Evolutionary conservation across 176 grass and related monocot species (phyloP).

Genomic region (Phragmites australis): DNA sequence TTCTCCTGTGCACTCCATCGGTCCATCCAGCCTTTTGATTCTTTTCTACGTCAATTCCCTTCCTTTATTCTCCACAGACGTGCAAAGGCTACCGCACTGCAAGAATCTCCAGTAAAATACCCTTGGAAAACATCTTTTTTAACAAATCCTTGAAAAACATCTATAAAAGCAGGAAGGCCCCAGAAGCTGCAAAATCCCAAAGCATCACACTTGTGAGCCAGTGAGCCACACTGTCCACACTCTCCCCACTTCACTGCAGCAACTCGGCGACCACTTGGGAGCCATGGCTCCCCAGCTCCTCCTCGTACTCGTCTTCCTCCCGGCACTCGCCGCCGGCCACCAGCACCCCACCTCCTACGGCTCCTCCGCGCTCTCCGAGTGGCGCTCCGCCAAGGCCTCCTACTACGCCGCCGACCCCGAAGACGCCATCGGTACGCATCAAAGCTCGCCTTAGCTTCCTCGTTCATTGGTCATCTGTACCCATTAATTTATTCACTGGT

Average conservation of each 20-base stretch:
- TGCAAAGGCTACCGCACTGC: conserved; percentile 15
- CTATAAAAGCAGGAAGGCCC: conserved; percentile 38
- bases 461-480: conserved; percentile 4
- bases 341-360: conserved; percentile 51
- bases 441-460: not conserved
- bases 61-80: not conserved
- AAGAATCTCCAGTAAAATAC: conserved; percentile 11
- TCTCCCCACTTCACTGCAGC: not conserved
- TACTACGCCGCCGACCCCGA: conserved; percentile 91
- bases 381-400: conserved; percentile 90
- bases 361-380: conserved; percentile 79
- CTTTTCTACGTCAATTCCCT: not conserved
- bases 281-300: conserved; percentile 50
- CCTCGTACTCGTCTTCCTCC: conserved; percentile 41
- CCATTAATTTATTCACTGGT: not conserved
- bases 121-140: conserved; percentile 1
- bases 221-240: too few species aligned
- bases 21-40: too few species aligned
- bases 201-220: conserved; percentile 1
- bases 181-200: conserved; percentile 21
- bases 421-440: conserved; percentile 77
- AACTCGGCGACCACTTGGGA: conserved; percentile 24
- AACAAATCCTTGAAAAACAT: not conserved
- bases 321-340: conserved; percentile 49
- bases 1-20: too few species aligned